phyloP scores from a whole-genome alignment of 352 stramenopile genomes.

The Phytophthora podocarpi region DNA sequence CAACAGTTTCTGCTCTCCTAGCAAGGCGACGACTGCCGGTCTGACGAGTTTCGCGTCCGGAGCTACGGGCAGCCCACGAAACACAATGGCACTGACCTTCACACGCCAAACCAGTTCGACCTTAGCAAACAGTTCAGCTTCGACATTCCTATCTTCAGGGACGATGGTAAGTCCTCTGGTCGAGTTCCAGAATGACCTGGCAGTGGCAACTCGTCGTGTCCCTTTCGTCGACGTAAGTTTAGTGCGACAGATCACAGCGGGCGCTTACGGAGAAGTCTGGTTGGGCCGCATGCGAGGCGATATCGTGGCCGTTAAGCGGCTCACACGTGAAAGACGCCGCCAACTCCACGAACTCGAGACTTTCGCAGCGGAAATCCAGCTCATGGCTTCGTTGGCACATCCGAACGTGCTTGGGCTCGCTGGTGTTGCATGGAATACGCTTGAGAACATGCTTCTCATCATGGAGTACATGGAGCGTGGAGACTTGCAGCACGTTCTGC shows the following conservation, averaged over 20 bases:
- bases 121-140: constrained; percentile 1
- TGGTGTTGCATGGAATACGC: constrained; percentile 46
- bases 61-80: constrained; percentile 16
- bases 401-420: constrained; percentile 41
- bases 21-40: constrained; percentile 25
- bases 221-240: constrained; percentile 43
- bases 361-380: constrained; percentile 48
- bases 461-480: constrained; percentile 54
- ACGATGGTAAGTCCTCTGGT: constrained; percentile 22
- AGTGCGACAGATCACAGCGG: constrained; percentile 40
- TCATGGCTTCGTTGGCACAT: constrained; percentile 45
- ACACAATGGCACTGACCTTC: constrained; percentile 12
- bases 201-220: constrained; percentile 38
- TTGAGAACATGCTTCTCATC: constrained; percentile 49
- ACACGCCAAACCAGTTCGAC: constrained; percentile 15
- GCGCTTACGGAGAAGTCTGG: constrained; percentile 62
- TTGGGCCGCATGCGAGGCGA: constrained; percentile 38
- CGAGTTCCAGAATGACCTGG: constrained; percentile 31
- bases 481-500: constrained; percentile 46
- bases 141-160: not conserved
- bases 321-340: constrained; percentile 27
- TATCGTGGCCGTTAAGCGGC: constrained; percentile 51
- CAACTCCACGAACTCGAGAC: constrained; percentile 30
- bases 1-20: constrained; percentile 10
- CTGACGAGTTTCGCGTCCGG: constrained; percentile 29